Evolutionary conservation across 208 protist species (phyloP), one percentile per base, ranked within the genome.

Genomic region (Trypanosoma conorhini): DNA sequence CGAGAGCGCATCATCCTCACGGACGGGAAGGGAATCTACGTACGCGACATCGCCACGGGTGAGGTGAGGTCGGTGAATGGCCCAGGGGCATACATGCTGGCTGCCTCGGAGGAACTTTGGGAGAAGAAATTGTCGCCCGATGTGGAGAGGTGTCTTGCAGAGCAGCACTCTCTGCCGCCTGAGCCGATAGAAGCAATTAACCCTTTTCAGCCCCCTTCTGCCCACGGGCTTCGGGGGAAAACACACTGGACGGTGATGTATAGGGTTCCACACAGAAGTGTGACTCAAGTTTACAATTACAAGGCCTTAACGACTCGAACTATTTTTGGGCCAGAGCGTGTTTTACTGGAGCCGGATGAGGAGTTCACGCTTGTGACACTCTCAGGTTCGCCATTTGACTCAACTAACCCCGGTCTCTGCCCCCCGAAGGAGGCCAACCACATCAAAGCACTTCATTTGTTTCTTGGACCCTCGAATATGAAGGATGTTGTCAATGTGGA

Each of bases 271-370:
- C 87, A 98, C 80, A 91, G 92, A 79, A 84, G 91, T 71, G 95
- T 97, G 31, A 96, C 98, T 19, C 97, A 98, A 82, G 86, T 98
- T n/a, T 98, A 97, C 81, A 96, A 98, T 80, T 98, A 98, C 84
- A 82, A 78, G 48, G 87, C 80, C 12, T 93, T 96, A 76, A 76
- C 76, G 58, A 86, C 87, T 15, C 93, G 95, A 56, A 93, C 80
- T 24, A 73, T 95, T 38, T 95, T 95, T 66, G 93, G 93, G 13
- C 93, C 93, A 1, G 81, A 89, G 42, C 81, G 79, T 30, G 78
- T 96, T 42, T 72, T 91, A 30, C 73, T 97, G 26, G 89, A 87
- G 70, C 91, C 91, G 19, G 82, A 94, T 61, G 93, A 97, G 77
- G 85, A 79, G 24, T 92, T 96, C 77, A 95, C 82, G 24, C 79